Conservation (phyloP, 2,329 filamentous ascomycete species). For the Fusarium phyllophilum region DNA sequence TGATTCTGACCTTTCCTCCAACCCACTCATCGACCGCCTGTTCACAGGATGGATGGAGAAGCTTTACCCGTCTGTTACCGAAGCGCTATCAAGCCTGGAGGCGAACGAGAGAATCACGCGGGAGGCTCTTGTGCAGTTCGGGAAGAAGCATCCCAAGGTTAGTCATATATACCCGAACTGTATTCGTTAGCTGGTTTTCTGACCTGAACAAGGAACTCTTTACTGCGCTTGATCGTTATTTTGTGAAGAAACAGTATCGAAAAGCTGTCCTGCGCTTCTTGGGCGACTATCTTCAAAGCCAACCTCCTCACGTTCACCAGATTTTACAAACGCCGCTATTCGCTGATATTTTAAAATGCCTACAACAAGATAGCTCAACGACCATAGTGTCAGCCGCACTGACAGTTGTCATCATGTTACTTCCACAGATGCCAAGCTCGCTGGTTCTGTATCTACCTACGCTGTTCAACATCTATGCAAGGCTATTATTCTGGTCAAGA, state of each 20-base stretch:
- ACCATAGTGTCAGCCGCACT: slow-evolving; percentile 80
- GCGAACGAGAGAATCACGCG: slow-evolving; percentile 62
- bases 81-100: slow-evolving; percentile 51
- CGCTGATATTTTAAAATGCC: slow-evolving; percentile 74
- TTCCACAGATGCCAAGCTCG: slow-evolving; percentile 82
- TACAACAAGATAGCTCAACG: slow-evolving; percentile 82
- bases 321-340: slow-evolving; percentile 79
- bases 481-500: slow-evolving; percentile 81
- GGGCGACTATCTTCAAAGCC: slow-evolving; percentile 76
- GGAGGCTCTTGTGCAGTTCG: slow-evolving; percentile 66
- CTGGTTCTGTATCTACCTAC: slow-evolving; percentile 75
- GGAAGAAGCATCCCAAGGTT: slow-evolving; percentile 73
- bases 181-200: background rate
- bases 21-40: slow-evolving; percentile 66
- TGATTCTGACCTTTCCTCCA: slow-evolving; percentile 55
- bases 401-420: slow-evolving; percentile 80
- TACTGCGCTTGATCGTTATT: slow-evolving; percentile 69
- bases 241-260: slow-evolving; percentile 72
- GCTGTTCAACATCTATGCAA: slow-evolving; percentile 83
- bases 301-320: slow-evolving; percentile 82
- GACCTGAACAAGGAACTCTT: slow-evolving; percentile 68
- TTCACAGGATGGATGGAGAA: slow-evolving; percentile 68
- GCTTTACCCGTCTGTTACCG: slow-evolving; percentile 50
- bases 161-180: background rate
- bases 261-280: slow-evolving; percentile 73